Evolutionary conservation across 2,329 filamentous ascomycete species (phyloP).

Genomic region (Aspergillus sp.): DNA sequence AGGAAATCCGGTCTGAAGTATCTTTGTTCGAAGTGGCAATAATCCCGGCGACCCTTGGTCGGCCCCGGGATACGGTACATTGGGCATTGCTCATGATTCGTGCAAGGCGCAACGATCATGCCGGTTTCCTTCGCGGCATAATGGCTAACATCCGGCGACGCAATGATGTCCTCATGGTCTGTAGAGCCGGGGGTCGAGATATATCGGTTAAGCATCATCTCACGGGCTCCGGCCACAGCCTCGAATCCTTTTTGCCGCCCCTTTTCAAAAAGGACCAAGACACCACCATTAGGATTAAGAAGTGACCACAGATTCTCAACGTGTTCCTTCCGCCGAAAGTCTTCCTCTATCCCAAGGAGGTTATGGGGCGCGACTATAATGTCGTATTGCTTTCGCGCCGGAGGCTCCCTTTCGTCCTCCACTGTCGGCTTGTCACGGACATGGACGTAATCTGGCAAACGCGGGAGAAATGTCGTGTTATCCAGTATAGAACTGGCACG

Average conservation of each 20-base stretch:
- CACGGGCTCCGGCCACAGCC: conserved; percentile 73
- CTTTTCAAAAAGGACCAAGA: conserved; percentile 83
- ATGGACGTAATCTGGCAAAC: conserved; percentile 76
- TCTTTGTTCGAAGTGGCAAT: conserved; percentile 82
- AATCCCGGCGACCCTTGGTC: conserved; percentile 69
- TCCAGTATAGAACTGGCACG: conserved; percentile 69
- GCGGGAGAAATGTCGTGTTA: conserved; percentile 84
- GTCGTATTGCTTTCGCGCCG: conserved; percentile 70
- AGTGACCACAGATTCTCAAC: conserved; percentile 85
- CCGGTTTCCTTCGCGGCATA: conserved; percentile 44
- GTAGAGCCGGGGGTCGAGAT: conserved; percentile 52
- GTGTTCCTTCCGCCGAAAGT: conserved; percentile 65
- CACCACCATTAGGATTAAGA: conserved; percentile 71
- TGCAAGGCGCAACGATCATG: conserved; percentile 62
- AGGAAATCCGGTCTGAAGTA: conserved; percentile 77
- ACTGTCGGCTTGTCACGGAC: conserved; percentile 49
- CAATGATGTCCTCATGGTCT: conserved; percentile 29
- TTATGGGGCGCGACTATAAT: conserved; percentile 82
- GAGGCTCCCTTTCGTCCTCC: conserved; percentile 46
- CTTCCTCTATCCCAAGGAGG: conserved; percentile 65
- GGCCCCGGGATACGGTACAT: conserved; percentile 72
- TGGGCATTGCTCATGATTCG: conserved; percentile 77
- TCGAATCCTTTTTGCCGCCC: conserved; percentile 88
- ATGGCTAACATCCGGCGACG: conserved; percentile 18
- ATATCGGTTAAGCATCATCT: conserved; percentile 66